Base-by-base conservation (phyloP, 1,139 yeast species). In the Magnusiomyces sp. region DNA sequence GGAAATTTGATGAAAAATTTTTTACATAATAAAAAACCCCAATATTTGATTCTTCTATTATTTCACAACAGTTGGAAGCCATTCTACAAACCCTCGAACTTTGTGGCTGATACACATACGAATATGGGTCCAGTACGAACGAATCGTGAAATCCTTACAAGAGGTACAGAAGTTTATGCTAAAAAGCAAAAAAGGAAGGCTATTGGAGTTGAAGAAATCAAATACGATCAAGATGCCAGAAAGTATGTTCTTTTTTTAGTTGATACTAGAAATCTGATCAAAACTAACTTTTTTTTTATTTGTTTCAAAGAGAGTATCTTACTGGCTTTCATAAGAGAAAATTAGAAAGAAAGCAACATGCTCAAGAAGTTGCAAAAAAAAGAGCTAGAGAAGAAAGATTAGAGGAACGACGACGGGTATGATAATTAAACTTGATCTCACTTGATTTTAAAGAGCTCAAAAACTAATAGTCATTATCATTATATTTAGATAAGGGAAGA, bases 301-400 rank as follows among this genome's bases (percentile, higher is more conserved):
- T 23, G 29, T 23, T 20, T 27, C 33, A 20, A 20, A 66, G 72
- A 38, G 95, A 90, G 54, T 92, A 82, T 66, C 71, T 92, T 58
- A 92, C 97, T 1, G 98, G 98, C 34, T 92, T 92, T 65, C 98
- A 92, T 66, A 92, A 92, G 69, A 77, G 98, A 62, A 92, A 92
- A 66, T 64, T 90, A 19, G 85, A 85, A 62, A 76, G 97, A 65
- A 86, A 85, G 68, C 90, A 88, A 69, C 82, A 82, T 58, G 97
- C 97, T 0, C 80, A 79, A 57, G 85, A 78, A 53, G 80, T 74
- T 59, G 77, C 76, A 48, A 80, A 83, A 58, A 95, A 89, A 63
- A 86, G 83, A 61, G 95, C 82, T 5, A 74, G 90, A 56, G 70
- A 80, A 55, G 80, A 79, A 2, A 77, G 78, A 59, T 72, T 88